A percentile compares a stretch with the other conserved stretches of the same genome.
Evolutionary conservation across 1,139 yeast species (phyloP).

Genomic region (Yamadazyma triangularis): DNA sequence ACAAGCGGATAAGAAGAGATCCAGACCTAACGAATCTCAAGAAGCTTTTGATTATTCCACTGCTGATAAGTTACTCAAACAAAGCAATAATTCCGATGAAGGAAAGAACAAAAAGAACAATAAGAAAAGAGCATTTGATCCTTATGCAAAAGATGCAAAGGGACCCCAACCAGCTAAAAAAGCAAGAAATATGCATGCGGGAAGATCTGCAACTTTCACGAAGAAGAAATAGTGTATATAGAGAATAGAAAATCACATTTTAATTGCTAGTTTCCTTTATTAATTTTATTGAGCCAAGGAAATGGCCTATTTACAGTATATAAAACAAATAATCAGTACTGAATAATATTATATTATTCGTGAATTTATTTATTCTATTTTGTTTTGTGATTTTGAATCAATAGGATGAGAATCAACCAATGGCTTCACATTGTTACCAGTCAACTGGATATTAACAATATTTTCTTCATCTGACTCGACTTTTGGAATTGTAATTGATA

Average conservation of each 20-base stretch:
- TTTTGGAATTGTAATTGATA: slow-evolving; percentile 19
- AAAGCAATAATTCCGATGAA: slow-evolving; percentile 1
- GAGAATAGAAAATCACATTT: slow-evolving; percentile 4
- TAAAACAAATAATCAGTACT: too few species aligned
- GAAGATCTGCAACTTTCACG: slow-evolving; percentile 48
- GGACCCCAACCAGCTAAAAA: slow-evolving; percentile 53
- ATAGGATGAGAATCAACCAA: too few species aligned
- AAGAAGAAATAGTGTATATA: slow-evolving; percentile 10
- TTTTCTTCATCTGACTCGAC: slow-evolving; percentile 16
- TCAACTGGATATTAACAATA: slow-evolving; percentile 10
- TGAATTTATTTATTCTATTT: too few species aligned
- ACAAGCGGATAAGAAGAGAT: slow-evolving; percentile 5
- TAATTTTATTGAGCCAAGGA: slow-evolving; percentile 49
- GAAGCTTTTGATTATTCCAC: slow-evolving; percentile 43
- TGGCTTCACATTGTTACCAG: slow-evolving; percentile 4
- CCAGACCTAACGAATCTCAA: slow-evolving; percentile 12
- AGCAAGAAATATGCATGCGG: slow-evolving; percentile 32
- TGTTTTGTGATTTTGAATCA: too few species aligned
- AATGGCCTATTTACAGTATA: slow-evolving; percentile 39
- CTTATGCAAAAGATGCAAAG: slow-evolving; percentile 44
- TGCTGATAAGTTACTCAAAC: slow-evolving; percentile 44
- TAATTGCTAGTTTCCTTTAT: slow-evolving; percentile 21
- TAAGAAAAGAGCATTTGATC: slow-evolving; percentile 57
- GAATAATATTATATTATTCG: too few species aligned
- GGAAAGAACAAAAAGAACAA: slow-evolving; percentile 7